Conservation (phyloP, 192 early-diverging fungal species). For the Mortierella claussenii region DNA sequence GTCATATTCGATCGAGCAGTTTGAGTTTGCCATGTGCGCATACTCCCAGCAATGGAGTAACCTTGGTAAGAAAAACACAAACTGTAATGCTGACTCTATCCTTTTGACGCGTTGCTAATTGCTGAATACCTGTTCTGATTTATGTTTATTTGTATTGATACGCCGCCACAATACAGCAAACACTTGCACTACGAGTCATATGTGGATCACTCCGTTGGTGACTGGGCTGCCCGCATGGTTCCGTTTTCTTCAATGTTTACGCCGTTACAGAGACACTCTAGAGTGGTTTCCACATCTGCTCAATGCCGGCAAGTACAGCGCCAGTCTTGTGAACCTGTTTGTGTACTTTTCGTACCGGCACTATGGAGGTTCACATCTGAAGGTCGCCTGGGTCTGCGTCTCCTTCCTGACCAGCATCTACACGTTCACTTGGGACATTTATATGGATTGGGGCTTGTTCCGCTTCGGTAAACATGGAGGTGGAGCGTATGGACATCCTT, state of each 20-base stretch:
- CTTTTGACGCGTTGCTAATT: constrained; percentile 8
- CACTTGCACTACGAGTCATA: constrained; percentile 30
- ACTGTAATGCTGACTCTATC: background rate
- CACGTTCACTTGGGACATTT: constrained; percentile 68
- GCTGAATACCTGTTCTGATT: background rate
- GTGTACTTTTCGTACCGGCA: constrained; percentile 44
- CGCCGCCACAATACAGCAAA: too few species aligned
- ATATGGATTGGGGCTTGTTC: constrained; percentile 75
- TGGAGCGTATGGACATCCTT: constrained; percentile 57
- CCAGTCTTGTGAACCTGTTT: constrained; percentile 61
- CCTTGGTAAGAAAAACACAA: constrained; percentile 42
- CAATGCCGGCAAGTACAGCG: constrained; percentile 74
- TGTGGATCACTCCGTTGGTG: constrained; percentile 63
- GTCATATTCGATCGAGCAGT: constrained; percentile 72
- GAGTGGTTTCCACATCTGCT: constrained; percentile 71
- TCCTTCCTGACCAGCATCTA: constrained; percentile 63
- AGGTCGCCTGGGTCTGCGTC: constrained; percentile 55
- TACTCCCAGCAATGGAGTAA: constrained; percentile 68
- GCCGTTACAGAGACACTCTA: constrained; percentile 70
- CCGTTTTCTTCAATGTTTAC: constrained; percentile 80
- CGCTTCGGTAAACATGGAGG: constrained; percentile 55
- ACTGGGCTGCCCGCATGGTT: constrained; percentile 73
- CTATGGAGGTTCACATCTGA: constrained; percentile 23
- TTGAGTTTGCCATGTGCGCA: constrained; percentile 56
- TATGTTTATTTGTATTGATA: too few species aligned